phyloP scores from a whole-genome alignment of 2,329 filamentous ascomycete genomes.

The Scedosporium aurantiacum region DNA sequence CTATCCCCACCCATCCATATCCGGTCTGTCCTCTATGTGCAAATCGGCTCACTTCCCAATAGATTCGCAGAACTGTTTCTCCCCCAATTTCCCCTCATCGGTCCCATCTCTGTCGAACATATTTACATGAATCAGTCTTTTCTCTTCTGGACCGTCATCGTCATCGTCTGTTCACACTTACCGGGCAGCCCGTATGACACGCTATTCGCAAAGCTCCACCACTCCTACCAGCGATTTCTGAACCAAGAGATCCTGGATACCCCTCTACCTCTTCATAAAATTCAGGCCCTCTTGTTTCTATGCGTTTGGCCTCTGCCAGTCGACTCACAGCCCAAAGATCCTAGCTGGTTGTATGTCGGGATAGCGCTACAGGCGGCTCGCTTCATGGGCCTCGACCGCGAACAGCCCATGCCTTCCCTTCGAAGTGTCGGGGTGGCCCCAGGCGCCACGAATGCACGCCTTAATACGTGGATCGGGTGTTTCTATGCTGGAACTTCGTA shows the following conservation, averaged over 20 bases:
- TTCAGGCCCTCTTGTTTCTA: slow-evolving; percentile 18
- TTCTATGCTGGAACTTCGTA: slow-evolving; percentile 19
- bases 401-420: slow-evolving; percentile 11
- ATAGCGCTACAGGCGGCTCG: slow-evolving; percentile 19
- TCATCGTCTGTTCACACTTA: slow-evolving; percentile 13
- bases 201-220: slow-evolving; percentile 14
- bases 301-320: slow-evolving; percentile 19
- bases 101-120: slow-evolving; percentile 14
- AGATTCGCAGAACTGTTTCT: slow-evolving; percentile 15
- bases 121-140: slow-evolving; percentile 16
- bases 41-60: no score
- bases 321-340: slow-evolving; percentile 14
- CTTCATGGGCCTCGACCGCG: slow-evolving; percentile 17
- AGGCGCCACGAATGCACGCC: slow-evolving; percentile 13
- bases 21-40: no score
- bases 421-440: slow-evolving; percentile 11
- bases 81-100: slow-evolving; percentile 18
- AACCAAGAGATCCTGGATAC: slow-evolving; percentile 13
- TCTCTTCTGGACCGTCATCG: slow-evolving; percentile 20
- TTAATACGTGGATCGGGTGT: slow-evolving; percentile 20
- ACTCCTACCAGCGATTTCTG: slow-evolving; percentile 15
- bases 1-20: not conserved
- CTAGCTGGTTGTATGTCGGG: slow-evolving; percentile 20
- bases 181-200: slow-evolving; percentile 10
- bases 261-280: slow-evolving; percentile 17